Evolutionary conservation across 2,329 filamentous ascomycete genomes (phyloP), one percentile per base, ranked within the genome.

Genomic region (Tricladium varicosporioides): DNA sequence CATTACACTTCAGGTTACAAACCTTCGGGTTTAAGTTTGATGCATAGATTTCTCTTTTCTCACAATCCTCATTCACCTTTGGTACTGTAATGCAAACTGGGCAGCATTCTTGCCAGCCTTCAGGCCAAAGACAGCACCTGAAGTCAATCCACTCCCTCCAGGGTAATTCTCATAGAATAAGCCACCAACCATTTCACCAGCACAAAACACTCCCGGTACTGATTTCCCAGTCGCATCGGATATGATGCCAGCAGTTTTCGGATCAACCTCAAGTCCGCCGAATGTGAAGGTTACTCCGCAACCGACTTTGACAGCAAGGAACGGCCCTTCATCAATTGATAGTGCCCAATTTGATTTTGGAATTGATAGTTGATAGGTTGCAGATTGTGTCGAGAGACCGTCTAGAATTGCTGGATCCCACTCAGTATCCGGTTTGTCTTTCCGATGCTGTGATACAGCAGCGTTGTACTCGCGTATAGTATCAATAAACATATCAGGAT

Each of bases 261-360:
- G 76, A 49, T 83, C 76, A 1, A 85, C 78, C 5, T 76, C 75
- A 5, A 88, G 70, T 0, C 86, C 85, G 1, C 85, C 86, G 71
- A 88, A 89, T 0, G 85, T 88, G 62, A 88, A 89, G 0, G 85
- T 88, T 14, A 89, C 78, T 1, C 86, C 86, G 47, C 82, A 84
- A 3, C 80, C 81, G 2, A 88, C 84, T 61, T 83, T 82, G 47
- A 88, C 80, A 1, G 85, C 85, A 19, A 85, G 70, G 63, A 84
- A 88, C 0, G 85, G 85, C 0, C 74, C 73, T 60, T 80, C 68
- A 40, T 79, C 75, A 7, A 89, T 63, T 0, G 85, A 78, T 5
- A 84, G 62, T 0, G 85, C 85, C 86, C 85, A 88, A 61, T 89
- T 88, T 0, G 83, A 80, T 71, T 89, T 89, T 0, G 79, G 73